Percentiles rank a stretch among this genome's conserved stretches.
phyloP scores from a whole-genome alignment of 331 rosid genomes.

The Acacia concinna region DNA sequence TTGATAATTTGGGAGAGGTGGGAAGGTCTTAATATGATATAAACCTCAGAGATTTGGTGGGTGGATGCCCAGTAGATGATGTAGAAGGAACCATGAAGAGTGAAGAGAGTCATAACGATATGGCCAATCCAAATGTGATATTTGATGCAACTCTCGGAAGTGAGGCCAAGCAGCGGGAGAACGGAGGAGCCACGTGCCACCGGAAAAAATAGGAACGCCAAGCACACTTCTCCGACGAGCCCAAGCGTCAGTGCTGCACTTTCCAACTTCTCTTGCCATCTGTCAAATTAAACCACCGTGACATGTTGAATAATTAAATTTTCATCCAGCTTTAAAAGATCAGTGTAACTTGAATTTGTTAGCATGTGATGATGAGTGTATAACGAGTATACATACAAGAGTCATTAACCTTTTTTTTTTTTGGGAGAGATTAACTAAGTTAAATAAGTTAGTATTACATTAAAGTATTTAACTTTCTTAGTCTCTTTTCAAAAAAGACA shows the following conservation, averaged over 20 bases:
- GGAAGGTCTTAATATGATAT: background rate
- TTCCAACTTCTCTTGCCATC: slow-evolving; percentile 56
- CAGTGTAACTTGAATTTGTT: background rate
- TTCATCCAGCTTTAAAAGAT: no score
- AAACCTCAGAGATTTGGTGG: slow-evolving; percentile 43
- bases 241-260: slow-evolving; percentile 42
- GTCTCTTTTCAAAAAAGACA: no score
- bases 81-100: slow-evolving; percentile 55
- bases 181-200: slow-evolving; percentile 66
- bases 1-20: background rate
- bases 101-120: slow-evolving; percentile 51
- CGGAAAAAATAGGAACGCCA: slow-evolving; percentile 59
- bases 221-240: slow-evolving; percentile 49
- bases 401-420: no score
- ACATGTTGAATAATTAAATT: background rate
- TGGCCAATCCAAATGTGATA: slow-evolving; percentile 78
- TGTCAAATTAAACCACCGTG: slow-evolving; percentile 20
- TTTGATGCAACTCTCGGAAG: slow-evolving; percentile 61
- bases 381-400: no score
- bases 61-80: slow-evolving; percentile 46
- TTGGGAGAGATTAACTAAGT: accelerated
- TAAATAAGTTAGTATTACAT: no score
- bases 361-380: background rate
- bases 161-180: slow-evolving; percentile 63
- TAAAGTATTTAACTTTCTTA: no score